A percentile compares a stretch with the other conserved stretches of the same genome.
Evolutionary conservation across 345 rosid species (phyloP).

Genomic region (Eucalyptus cladocalyx): DNA sequence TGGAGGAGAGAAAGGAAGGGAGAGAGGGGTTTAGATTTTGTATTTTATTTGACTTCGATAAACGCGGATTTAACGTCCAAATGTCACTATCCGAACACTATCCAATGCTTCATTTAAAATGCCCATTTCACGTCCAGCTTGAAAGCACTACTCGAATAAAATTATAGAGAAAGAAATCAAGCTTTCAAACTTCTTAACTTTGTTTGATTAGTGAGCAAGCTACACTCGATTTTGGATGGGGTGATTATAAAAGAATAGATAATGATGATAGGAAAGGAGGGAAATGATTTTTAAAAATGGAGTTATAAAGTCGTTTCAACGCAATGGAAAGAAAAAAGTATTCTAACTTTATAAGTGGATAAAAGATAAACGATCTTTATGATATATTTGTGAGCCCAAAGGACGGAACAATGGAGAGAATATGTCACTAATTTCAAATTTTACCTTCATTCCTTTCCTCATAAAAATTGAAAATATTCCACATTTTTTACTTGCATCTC

Average conservation of each 20-base stretch:
- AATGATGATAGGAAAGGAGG: rapidly evolving
- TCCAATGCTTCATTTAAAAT: not conserved
- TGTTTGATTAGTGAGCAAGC: not conserved
- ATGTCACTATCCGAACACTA: not conserved
- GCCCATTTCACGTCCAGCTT: not conserved
- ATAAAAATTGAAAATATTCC: not conserved
- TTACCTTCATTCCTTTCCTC: not conserved
- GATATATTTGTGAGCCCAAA: not conserved
- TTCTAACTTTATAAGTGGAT: not conserved
- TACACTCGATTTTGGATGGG: not conserved
- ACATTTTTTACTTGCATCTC: not conserved
- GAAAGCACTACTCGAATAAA: not conserved
- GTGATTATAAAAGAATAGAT: not conserved
- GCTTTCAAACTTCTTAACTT: not conserved
- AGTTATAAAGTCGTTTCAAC: not conserved
- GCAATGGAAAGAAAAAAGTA: rapidly evolving
- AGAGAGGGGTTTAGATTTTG: not conserved
- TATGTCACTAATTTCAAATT: not conserved
- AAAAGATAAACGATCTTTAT: not conserved
- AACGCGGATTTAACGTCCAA: not conserved
- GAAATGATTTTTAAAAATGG: not conserved
- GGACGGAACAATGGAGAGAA: not conserved
- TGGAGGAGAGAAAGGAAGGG: not conserved
- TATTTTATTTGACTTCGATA: not conserved
- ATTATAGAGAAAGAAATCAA: not conserved